Conservation (phyloP, 148 eudicot genomes). For the Pouteria glomerata region DNA sequence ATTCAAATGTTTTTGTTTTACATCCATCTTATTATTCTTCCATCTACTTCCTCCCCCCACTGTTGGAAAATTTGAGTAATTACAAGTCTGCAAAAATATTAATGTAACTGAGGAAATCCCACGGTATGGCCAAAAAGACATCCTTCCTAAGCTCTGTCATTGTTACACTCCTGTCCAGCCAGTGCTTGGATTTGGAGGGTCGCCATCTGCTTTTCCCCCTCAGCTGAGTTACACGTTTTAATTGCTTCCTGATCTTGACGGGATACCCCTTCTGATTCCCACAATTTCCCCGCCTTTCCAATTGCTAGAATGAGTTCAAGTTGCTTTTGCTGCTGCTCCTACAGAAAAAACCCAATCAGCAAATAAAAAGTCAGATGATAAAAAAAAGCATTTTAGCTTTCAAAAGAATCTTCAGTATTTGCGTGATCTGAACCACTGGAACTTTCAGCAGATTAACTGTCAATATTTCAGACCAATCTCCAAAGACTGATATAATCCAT, state of each 20-base stretch:
- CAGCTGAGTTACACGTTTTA: constrained; percentile 21
- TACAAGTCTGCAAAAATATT: too few relatives aligned
- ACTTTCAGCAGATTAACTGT: too few relatives aligned
- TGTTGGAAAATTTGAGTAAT: background rate
- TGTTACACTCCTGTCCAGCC: constrained; percentile 22
- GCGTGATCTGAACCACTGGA: too few relatives aligned
- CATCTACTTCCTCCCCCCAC: background rate
- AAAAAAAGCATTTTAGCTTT: too few relatives aligned
- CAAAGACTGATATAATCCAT: too few relatives aligned
- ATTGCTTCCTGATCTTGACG: constrained; percentile 20
- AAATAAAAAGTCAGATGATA: too few relatives aligned
- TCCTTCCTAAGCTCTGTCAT: constrained; percentile 30
- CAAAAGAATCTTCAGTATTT: too few relatives aligned
- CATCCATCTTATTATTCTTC: too few relatives aligned
- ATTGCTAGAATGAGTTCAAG: constrained; percentile 82
- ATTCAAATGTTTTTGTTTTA: too few relatives aligned
- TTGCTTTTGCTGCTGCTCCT: constrained; percentile 79
- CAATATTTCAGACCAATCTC: too few relatives aligned
- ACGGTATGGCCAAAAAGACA: background rate
- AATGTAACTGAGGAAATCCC: background rate
- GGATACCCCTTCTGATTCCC: constrained; percentile 33
- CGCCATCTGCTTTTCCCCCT: constrained; percentile 22
- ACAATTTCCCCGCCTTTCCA: constrained; percentile 56
- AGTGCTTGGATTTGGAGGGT: constrained; percentile 30
- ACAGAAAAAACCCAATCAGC: background rate